phyloP scores from a whole-genome alignment of 768 basidiomycete genomes.

The Mycena filopes region DNA sequence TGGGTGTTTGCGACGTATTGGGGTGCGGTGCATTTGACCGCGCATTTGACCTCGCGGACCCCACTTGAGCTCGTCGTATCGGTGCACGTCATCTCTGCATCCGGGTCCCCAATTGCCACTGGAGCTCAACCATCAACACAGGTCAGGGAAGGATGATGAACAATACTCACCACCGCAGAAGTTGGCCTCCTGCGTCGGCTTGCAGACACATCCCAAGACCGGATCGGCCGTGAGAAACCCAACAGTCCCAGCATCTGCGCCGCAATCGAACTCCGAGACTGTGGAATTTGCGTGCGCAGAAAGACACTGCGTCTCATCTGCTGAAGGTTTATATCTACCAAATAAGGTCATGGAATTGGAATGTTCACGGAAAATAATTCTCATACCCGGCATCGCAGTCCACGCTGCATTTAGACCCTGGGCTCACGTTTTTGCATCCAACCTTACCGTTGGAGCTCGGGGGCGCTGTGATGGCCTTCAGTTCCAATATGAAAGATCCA shows the following conservation, averaged over 20 bases:
- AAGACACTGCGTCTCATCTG: background rate
- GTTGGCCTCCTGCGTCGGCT: background rate
- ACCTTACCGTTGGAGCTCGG: background rate
- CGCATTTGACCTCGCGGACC: slow-evolving; percentile 11
- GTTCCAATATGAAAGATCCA: too few species aligned
- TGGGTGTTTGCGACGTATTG: background rate
- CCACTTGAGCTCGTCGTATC: background rate
- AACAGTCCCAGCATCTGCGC: background rate
- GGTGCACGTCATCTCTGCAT: slow-evolving; percentile 13
- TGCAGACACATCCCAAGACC: background rate
- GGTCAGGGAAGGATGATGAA: too few species aligned
- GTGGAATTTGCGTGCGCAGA: background rate
- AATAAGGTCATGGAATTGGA: background rate
- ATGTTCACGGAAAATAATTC: too few species aligned
- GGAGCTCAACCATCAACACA: background rate
- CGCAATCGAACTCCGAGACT: background rate
- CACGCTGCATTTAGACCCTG: background rate
- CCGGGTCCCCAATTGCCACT: background rate
- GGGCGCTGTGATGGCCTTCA: background rate
- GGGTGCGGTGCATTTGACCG: slow-evolving; percentile 1
- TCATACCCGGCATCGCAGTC: background rate
- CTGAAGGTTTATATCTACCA: background rate
- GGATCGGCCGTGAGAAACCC: slow-evolving; percentile 10
- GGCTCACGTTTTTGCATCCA: background rate
- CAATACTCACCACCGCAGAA: background rate